These are phyloP conservation scores for Aspergillus nomiae DNA, from an alignment of 2,329 filamentous ascomycete genomes.

Conservation along the genomic window DNA sequence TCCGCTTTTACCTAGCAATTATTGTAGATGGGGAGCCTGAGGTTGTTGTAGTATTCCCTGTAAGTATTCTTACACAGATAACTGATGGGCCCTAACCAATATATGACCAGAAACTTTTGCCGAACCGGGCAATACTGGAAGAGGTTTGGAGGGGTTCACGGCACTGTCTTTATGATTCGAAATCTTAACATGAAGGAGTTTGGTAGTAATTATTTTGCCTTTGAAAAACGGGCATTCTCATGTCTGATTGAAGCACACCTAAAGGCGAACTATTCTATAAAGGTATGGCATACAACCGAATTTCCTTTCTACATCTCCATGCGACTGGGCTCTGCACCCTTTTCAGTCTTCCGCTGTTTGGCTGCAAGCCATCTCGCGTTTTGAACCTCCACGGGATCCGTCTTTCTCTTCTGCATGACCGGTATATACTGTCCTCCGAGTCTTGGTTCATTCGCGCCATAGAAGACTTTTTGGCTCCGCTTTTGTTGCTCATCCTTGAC, in stretches of 20 bases:
- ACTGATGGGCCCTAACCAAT: slow-evolving; percentile 4
- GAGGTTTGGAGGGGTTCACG: slow-evolving; percentile 86
- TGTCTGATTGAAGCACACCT: not conserved
- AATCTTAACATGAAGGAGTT: slow-evolving; percentile 39
- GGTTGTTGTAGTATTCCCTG: slow-evolving; percentile 92
- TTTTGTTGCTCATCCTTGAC: slow-evolving; percentile 27
- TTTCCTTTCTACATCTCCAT: slow-evolving; percentile 15
- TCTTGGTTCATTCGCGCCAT: slow-evolving; percentile 57
- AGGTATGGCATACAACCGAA: slow-evolving; percentile 15
- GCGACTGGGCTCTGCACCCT: slow-evolving; percentile 24
- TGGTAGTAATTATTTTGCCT: not conserved
- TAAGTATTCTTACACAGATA: slow-evolving; percentile 37
- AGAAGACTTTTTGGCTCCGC: slow-evolving; percentile 57
- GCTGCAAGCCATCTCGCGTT: slow-evolving; percentile 61
- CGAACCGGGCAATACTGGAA: slow-evolving; percentile 74
- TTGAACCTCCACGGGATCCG: slow-evolving; percentile 62
- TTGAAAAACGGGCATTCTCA: not conserved
- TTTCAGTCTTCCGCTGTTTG: slow-evolving; percentile 48
- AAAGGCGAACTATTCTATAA: slow-evolving; percentile 10
- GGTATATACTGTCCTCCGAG: slow-evolving; percentile 61
- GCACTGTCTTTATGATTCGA: slow-evolving; percentile 76
- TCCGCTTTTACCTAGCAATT: slow-evolving; percentile 84
- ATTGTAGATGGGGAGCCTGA: slow-evolving; percentile 87
- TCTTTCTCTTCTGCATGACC: slow-evolving; percentile 57
- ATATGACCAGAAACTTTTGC: slow-evolving; percentile 62